Percentiles rank a stretch among this genome's conserved stretches.
Evolutionary conservation across 176 grass and related monocot genomes (phyloP).

Genomic region (Avena insularis): DNA sequence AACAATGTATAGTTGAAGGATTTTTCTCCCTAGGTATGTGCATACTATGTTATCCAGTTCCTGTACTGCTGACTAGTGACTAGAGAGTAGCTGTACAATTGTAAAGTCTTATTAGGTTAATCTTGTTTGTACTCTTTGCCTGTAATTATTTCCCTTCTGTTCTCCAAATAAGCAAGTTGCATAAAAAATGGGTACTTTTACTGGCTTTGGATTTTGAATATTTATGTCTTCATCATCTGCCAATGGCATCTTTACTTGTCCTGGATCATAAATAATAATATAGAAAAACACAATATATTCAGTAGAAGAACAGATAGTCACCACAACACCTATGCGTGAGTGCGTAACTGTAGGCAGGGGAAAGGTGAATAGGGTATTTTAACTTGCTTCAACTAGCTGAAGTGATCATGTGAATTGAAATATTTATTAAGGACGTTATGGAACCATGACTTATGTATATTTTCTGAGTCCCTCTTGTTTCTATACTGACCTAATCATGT

Average conservation of each 20-base stretch:
- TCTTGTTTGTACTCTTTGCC: conserved; percentile 16
- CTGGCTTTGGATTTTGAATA: background rate
- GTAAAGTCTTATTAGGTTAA: conserved; percentile 6
- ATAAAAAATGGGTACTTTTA: background rate
- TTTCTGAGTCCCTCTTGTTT: background rate
- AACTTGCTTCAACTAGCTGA: background rate
- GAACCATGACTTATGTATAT: background rate
- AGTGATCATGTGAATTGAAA: background rate
- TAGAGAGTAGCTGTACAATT: conserved; percentile 18
- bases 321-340: background rate
- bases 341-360: background rate
- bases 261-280: background rate
- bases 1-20: conserved; percentile 43
- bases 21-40: conserved; percentile 43
- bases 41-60: conserved; percentile 32
- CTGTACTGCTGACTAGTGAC: background rate
- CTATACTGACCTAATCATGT: conserved; percentile 2
- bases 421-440: background rate
- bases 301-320: background rate
- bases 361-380: background rate
- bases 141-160: conserved; percentile 33
- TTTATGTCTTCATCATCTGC: background rate
- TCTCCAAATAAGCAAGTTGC: conserved; percentile 23
- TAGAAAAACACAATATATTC: background rate
- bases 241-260: background rate